phyloP scores from a whole-genome alignment of 2,329 filamentous ascomycete species.

The Fusarium sp. region DNA sequence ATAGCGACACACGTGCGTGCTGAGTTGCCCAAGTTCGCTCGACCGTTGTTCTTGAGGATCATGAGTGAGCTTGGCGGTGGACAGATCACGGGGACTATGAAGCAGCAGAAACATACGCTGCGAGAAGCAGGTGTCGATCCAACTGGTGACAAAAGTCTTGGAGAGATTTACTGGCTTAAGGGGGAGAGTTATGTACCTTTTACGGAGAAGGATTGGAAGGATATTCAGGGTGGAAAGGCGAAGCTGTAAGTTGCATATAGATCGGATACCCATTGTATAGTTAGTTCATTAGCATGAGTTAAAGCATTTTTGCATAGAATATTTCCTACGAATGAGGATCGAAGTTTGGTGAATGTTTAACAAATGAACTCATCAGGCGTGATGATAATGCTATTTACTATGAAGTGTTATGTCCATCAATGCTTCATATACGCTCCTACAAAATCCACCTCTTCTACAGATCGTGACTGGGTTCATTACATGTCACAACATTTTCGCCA shows the following conservation, averaged over 20 bases:
- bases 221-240: constrained; percentile 72
- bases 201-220: constrained; percentile 72
- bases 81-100: constrained; percentile 84
- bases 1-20: constrained; percentile 68
- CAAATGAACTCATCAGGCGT: constrained; percentile 5
- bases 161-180: constrained; percentile 72
- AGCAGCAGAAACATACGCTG: constrained; percentile 83
- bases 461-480: constrained; percentile 39
- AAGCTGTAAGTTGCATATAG: constrained; percentile 64
- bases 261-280: constrained; percentile 17
- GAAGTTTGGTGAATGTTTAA: neutral
- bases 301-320: neutral
- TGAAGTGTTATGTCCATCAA: constrained; percentile 26
- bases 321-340: neutral
- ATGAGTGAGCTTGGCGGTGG: constrained; percentile 63
- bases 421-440: constrained; percentile 29
- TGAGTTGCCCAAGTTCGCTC: constrained; percentile 76
- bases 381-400: constrained; percentile 28
- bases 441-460: constrained; percentile 33
- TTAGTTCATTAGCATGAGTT: neutral
- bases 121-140: constrained; percentile 81
- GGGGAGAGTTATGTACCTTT: constrained; percentile 76
- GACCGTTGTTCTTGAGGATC: constrained; percentile 80
- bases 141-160: constrained; percentile 54
- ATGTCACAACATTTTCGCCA: constrained; percentile 34